A percentile compares a stretch with the other conserved stretches of the same genome.
Conservation (phyloP, 371 early-diverging fungal species). For the Lichtheimia hyalospora region DNA sequence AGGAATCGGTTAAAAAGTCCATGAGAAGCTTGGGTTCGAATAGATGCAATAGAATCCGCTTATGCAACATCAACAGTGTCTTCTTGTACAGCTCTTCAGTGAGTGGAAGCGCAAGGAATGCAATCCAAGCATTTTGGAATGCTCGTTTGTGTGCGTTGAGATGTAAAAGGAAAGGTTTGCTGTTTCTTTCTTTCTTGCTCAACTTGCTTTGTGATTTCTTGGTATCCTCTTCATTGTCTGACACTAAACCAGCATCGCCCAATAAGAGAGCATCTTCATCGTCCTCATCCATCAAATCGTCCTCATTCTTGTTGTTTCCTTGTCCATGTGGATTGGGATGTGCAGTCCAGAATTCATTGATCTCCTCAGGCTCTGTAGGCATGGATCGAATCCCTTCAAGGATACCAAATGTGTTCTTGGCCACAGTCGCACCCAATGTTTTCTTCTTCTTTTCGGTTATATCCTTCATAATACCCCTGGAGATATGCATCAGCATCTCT, state of each 20-base stretch:
- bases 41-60: slow-evolving; percentile 84
- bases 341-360: slow-evolving; percentile 64
- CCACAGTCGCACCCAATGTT: slow-evolving; percentile 14
- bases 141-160: slow-evolving; percentile 53
- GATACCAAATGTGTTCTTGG: slow-evolving; percentile 55
- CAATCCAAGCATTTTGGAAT: slow-evolving; percentile 82
- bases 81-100: slow-evolving; percentile 74
- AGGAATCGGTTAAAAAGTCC: slow-evolving; percentile 90
- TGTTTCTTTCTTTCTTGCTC: slow-evolving; percentile 25
- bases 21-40: slow-evolving; percentile 74
- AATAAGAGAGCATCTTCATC: slow-evolving; percentile 16
- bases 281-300: slow-evolving; percentile 7
- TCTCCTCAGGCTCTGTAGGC: slow-evolving; percentile 60
- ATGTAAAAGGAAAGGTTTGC: slow-evolving; percentile 35
- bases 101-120: slow-evolving; percentile 72
- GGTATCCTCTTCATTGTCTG: slow-evolving; percentile 42
- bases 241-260: slow-evolving; percentile 31
- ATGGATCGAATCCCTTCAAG: slow-evolving; percentile 57
- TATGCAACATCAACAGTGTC: slow-evolving; percentile 80
- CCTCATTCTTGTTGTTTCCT: slow-evolving; percentile 21
- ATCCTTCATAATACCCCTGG: neutral
- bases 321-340: slow-evolving; percentile 44
- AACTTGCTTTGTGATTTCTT: slow-evolving; percentile 24
- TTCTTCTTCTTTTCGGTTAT: neutral
- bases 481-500: neutral